Base-by-base conservation (phyloP, 306 rosid genomes). In the Carpinus fangiana region DNA sequence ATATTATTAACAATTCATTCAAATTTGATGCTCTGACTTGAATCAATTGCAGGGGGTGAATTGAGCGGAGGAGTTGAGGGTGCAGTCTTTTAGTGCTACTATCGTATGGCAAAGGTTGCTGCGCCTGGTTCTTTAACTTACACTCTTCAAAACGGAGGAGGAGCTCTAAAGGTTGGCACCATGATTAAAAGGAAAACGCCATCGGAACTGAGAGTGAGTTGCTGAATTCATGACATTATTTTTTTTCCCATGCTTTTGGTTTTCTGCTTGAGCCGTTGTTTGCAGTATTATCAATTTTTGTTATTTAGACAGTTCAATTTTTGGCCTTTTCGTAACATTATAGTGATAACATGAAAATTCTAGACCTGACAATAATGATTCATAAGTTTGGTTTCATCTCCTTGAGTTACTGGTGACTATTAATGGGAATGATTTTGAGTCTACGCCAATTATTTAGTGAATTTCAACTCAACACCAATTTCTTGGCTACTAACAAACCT, bases 171-270 rank as follows among this genome's bases (percentile, higher is more conserved):
- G 75, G 83, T 73, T 76, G 87, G 83, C 18, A 51, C 86, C 7
- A 54, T 80, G 72, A 85, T 43, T 50, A 95, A 87, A 70, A 86
- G 93, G 88, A 92, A 95, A 84, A 91, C 98, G 8, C 97, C 98
- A 31, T 95, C 96, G 0, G 90, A 93, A 84, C 90, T 95, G 70
- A 80, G 90, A 81, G 89, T 89, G 59, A 70, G 85, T 41, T 73
- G 47, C n/a, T 38, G 13, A 70, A 34, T 18, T 54, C 6, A 14
- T 51, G 28, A 18, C 7, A 9, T 75, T 70, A 53, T 46, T 51
- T 18, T 11, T 54, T 61, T 73, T 1, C 36, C 3, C 21, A 65
- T 8, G 3, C 74, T 12, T 47, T 4, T 47, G 26, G 50, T 38
- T 12, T 66, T 66, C 23, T 9, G 48, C 72, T 38, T 18, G 28